These are phyloP conservation scores for Lipomyces oligophaga DNA, from an alignment of 805 yeast genomes.

Conservation along the genomic window DNA sequence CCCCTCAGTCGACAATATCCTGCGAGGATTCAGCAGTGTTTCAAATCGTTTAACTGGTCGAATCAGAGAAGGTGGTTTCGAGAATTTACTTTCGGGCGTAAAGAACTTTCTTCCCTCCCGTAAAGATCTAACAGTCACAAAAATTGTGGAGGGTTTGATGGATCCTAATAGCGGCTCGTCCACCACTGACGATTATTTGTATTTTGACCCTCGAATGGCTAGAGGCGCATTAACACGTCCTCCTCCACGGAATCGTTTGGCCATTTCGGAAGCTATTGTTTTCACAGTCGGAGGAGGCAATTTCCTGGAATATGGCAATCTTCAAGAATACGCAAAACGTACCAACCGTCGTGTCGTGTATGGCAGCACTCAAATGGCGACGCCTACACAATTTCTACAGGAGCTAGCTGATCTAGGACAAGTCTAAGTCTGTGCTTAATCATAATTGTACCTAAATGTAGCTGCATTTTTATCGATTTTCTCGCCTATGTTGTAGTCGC, in stretches of 20 bases:
- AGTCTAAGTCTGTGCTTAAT: too few relatives aligned
- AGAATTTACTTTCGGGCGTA: constrained; percentile 80
- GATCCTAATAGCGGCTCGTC: constrained; percentile 54
- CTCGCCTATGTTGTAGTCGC: too few relatives aligned
- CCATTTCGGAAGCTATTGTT: constrained; percentile 59
- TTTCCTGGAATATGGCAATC: constrained; percentile 86
- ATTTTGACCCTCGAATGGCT: constrained; percentile 79
- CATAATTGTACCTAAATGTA: too few relatives aligned
- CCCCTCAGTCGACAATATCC: constrained; percentile 36
- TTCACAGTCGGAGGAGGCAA: constrained; percentile 97
- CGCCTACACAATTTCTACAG: constrained; percentile 63
- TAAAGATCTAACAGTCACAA: constrained; percentile 83
- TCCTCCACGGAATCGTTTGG: constrained; percentile 56
- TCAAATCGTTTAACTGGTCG: constrained; percentile 71
- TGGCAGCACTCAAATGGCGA: constrained; percentile 76
- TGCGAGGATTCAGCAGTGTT: constrained; percentile 59
- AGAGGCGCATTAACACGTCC: constrained; percentile 88
- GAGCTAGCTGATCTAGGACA: constrained; percentile 54
- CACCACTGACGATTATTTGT: constrained; percentile 83
- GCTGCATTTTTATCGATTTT: too few relatives aligned
- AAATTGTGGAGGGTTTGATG: constrained; percentile 85
- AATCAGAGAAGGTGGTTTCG: constrained; percentile 82
- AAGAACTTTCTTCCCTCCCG: constrained; percentile 84
- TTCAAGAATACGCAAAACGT: constrained; percentile 46
- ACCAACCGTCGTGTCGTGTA: constrained; percentile 63